Evolutionary conservation across 2,329 filamentous ascomycete species (phyloP).

Genomic region (Fusarium sp.): DNA sequence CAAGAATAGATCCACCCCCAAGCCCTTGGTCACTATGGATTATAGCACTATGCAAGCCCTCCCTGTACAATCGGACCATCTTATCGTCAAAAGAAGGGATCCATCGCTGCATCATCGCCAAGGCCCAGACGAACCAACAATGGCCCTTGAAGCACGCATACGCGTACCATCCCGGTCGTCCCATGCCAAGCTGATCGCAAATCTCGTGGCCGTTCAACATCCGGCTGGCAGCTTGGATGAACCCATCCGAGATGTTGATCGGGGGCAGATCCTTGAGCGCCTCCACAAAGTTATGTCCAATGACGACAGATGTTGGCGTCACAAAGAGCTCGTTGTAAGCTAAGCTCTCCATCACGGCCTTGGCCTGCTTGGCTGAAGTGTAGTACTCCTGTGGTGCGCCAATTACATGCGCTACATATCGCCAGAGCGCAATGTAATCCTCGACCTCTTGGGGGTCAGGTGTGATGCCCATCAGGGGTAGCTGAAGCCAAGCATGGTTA

Average conservation of each 20-base stretch:
- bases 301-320: conserved; percentile 51
- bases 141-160: conserved; percentile 50
- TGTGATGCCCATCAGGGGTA: conserved; percentile 73
- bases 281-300: conserved; percentile 56
- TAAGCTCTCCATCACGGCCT: conserved; percentile 52
- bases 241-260: conserved; percentile 50
- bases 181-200: conserved; percentile 53
- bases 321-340: conserved; percentile 51
- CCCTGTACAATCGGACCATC: conserved; percentile 44
- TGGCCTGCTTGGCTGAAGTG: conserved; percentile 41
- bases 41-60: conserved; percentile 46
- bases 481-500: conserved; percentile 69
- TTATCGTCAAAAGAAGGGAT: conserved; percentile 44
- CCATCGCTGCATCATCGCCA: conserved; percentile 46
- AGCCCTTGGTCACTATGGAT: conserved; percentile 48
- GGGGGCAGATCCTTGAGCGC: conserved; percentile 54
- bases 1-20: conserved; percentile 48
- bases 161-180: conserved; percentile 46
- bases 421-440: conserved; percentile 72
- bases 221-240: conserved; percentile 47
- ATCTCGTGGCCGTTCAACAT: conserved; percentile 55
- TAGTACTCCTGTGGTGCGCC: conserved; percentile 48
- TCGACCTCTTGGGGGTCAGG: conserved; percentile 66
- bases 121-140: conserved; percentile 49
- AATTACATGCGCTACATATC: conserved; percentile 51